Evolutionary conservation across 192 early-diverging fungal genomes (phyloP), one percentile per base, ranked within the genome.

Genomic region (Coemansia brasiliensis): DNA sequence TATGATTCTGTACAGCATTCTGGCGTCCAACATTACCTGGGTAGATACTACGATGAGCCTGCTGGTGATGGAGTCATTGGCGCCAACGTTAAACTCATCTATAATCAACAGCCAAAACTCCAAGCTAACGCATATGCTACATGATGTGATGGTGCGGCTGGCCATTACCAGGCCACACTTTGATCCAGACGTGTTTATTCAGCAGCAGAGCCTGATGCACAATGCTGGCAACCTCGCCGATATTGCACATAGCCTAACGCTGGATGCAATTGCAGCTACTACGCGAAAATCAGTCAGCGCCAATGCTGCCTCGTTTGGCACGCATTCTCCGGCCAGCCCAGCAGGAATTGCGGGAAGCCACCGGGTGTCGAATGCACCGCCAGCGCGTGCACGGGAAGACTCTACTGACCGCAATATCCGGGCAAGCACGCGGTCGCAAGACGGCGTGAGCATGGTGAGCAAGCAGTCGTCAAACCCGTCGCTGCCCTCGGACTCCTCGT

Each of bases 91-190:
- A 55, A 57, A 65, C 3, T 59, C 57, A 39, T 58, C 59, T 8
- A 65, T 72, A 38, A 44, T 68, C 44, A 67, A 52, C 65, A 69
- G 62, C 39, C 63, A 69, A n/a, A 72, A 59, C 62, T 63, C 69
- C 21, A 72, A 69, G 69, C 65, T 79, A 27, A 65, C 65, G 18
- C 75, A 79, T 69, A 72, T 72, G 55, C 61, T 79, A 58, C 69
- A 72, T 62, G 70, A 67, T 21, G 59, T 79, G 59, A 68, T 79
- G 75, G 65, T 72, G 44, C 69, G 75, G 0, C 46, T 79, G 54
- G 75, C 65, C 4, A 69, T 79, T n/a, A 64, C 65, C n/a, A 69
- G 75, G 2, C 75, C 75, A 49, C 57, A 79, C 58, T 79, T 79
- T 61, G 75, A 79, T 11, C 75, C 75, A 5, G 75, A 79, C n/a